Conservation (phyloP, 2,329 filamentous ascomycete species). For the Aphanoascus verrucosus region DNA sequence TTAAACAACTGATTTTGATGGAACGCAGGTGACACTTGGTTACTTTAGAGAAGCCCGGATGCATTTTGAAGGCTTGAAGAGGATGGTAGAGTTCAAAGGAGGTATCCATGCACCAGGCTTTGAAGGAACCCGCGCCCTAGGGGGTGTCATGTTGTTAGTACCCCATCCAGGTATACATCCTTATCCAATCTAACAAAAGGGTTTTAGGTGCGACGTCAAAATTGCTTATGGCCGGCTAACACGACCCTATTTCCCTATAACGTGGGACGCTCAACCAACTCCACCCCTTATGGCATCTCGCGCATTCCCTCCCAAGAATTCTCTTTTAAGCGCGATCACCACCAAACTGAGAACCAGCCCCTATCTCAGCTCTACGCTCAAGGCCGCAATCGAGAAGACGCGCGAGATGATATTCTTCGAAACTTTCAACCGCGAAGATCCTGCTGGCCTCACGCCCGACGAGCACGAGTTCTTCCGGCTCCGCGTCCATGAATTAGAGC, state of each 20-base stretch:
- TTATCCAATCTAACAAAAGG: neutral
- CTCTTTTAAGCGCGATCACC: slow-evolving; percentile 21
- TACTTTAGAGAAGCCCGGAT: slow-evolving; percentile 31
- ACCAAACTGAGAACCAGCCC: slow-evolving; percentile 23
- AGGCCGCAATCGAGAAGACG: slow-evolving; percentile 21
- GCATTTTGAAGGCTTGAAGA: slow-evolving; percentile 30
- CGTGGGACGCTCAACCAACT: slow-evolving; percentile 26
- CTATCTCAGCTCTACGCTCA: slow-evolving; percentile 23
- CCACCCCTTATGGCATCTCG: slow-evolving; percentile 21
- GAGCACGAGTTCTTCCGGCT: slow-evolving; percentile 28
- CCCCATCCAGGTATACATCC: neutral
- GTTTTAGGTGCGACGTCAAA: slow-evolving; percentile 27
- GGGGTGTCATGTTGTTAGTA: slow-evolving; percentile 25
- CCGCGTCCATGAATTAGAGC: slow-evolving; percentile 28
- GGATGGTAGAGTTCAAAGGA: slow-evolving; percentile 31
- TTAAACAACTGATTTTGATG: neutral
- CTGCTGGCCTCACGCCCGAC: slow-evolving; percentile 17
- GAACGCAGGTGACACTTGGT: slow-evolving; percentile 27
- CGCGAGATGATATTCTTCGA: slow-evolving; percentile 28
- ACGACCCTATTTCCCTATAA: slow-evolving; percentile 27
- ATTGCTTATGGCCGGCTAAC: slow-evolving; percentile 26
- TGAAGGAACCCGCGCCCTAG: slow-evolving; percentile 19
- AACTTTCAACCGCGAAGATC: slow-evolving; percentile 20
- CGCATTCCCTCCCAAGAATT: slow-evolving; percentile 22
- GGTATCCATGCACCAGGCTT: slow-evolving; percentile 23